These are phyloP conservation scores for Colletotrichum nymphaeae DNA, from an alignment of 2,329 filamentous ascomycete genomes.

Conservation along the genomic window DNA sequence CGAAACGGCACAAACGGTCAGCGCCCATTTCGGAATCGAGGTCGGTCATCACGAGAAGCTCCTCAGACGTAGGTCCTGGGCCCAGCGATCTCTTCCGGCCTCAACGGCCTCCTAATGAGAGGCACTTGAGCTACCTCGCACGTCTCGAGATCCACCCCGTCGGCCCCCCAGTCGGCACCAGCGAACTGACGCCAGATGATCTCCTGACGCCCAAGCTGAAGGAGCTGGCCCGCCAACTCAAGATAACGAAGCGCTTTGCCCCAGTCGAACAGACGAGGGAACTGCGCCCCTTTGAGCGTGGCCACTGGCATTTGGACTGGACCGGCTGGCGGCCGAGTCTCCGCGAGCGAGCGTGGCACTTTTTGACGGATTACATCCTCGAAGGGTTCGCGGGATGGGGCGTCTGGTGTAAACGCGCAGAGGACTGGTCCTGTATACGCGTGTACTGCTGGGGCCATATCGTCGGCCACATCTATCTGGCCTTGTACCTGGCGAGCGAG, in stretches of 20 bases:
- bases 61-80: conserved; percentile 46
- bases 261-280: conserved; percentile 54
- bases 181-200: conserved; percentile 54
- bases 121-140: conserved; percentile 40
- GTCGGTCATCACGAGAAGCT: conserved; percentile 43
- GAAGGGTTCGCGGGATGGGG: conserved; percentile 75
- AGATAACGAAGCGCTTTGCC: conserved; percentile 63
- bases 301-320: conserved; percentile 79
- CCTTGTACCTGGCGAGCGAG: conserved; percentile 79
- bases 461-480: conserved; percentile 77
- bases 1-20: conserved; percentile 40
- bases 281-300: conserved; percentile 74
- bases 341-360: conserved; percentile 69
- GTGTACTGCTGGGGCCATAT: conserved; percentile 85
- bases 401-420: conserved; percentile 65
- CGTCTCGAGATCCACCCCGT: conserved; percentile 64
- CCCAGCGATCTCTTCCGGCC: conserved; percentile 36
- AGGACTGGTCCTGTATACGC: conserved; percentile 61
- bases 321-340: conserved; percentile 60
- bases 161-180: conserved; percentile 61
- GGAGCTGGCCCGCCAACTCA: conserved; percentile 64
- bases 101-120: conserved; percentile 32
- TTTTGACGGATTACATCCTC: conserved; percentile 69
- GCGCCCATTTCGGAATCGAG: conserved; percentile 33
- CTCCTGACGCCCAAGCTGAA: conserved; percentile 68